Evolutionary conservation across 2,329 filamentous ascomycete genomes (phyloP), one percentile per base, ranked within the genome.

Genomic region (Colletotrichum filicis): DNA sequence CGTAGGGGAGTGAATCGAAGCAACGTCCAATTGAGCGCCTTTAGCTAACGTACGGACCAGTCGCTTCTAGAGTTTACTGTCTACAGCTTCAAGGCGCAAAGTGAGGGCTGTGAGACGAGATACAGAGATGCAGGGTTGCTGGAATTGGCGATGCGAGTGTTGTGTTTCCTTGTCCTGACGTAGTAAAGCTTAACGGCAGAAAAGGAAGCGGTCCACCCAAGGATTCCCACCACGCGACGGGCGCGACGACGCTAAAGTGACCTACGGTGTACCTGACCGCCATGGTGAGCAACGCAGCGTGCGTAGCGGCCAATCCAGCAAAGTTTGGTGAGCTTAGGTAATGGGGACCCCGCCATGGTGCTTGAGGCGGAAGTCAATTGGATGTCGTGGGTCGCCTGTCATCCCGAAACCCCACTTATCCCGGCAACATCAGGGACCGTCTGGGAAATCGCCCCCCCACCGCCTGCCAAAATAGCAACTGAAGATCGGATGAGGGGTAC

Each of bases 401-500:
- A 73, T 70, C 66, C 46, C 32, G 56, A 73, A 4, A 65, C 11
- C 19, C 59, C 49, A 24, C 46, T 42, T 62, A 37, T 37, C 55
- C 28, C 70, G 42, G 32, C 24, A 30, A 28, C 49, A 22, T 8
- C 28, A 6, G 30, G 16, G 22, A 56, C 16, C 30, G 26, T 19
- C 16, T 65, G 12, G 26, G 19, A 24, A 28, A 42, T 16, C 22
- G 32, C 26, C 14, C 24, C 30, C 60, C 65, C 26, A 73, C 71
- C 71, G 71, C 71, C 61, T 73, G 35, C 66, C 71, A 61, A 55
- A 66, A n/a, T 24, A 22, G 22, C 37, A 7, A 28, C 22, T 46
- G 46, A 66, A 71, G 35, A 73, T 73, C 66, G 66, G 71, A 73
- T 70, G 71, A 73, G 66, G 69, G 65, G 69, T 68, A 68, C 52